Evolutionary conservation across 805 yeast genomes (phyloP), one percentile per base, ranked within the genome.

Genomic region (Candida sonorensis): DNA sequence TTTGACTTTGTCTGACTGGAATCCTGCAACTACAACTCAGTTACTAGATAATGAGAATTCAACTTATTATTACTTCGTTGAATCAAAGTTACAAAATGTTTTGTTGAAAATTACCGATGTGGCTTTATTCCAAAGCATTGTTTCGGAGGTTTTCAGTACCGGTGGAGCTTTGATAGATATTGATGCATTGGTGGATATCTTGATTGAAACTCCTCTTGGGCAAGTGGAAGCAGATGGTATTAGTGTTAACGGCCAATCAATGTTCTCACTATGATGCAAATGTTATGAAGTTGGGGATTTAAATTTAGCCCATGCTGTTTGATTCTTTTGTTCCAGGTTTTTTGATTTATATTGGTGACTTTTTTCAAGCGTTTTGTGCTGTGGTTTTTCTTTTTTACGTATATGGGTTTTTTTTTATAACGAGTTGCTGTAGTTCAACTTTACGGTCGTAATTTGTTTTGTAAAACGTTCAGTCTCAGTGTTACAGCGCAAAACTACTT

Each of bases 1-100:
- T n/a, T 47, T 73, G 10, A 58, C 61, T 4, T 45, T 69, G 43
- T 46, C 48, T 8, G 62, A 61, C 6, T 75, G 80, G 80, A 57
- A 58, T 16, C 40, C 44, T n/a, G 60, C 72, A 5, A 51, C 53
- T 1, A 68, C 75, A 4, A 51, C 45, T 23, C 46, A 30, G 38
- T 41, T 26, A 35, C 38, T 14, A 34, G 46, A 17, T 36, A 5
- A 35, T 38, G 34, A 44, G 10, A 37, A 36, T 6, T 40, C 29
- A 13, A 48, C 49, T 1, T 48, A 52, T 17, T 54, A 66, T 38
- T 50, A 52, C n/a, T n/a, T n/a, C 12, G 50, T 74, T 1, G 50
- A 48, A 22, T 56, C 72, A 29, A 55, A 48, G 26, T 50, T 74
- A 18, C 57, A 60, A n/a, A 55, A 64, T 26, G 60, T 68, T 25